Percentiles rank a stretch among this genome's conserved stretches.
These are phyloP conservation scores for Dendryphion nanum DNA, from an alignment of 2,329 filamentous ascomycete genomes.

Conservation along the genomic window DNA sequence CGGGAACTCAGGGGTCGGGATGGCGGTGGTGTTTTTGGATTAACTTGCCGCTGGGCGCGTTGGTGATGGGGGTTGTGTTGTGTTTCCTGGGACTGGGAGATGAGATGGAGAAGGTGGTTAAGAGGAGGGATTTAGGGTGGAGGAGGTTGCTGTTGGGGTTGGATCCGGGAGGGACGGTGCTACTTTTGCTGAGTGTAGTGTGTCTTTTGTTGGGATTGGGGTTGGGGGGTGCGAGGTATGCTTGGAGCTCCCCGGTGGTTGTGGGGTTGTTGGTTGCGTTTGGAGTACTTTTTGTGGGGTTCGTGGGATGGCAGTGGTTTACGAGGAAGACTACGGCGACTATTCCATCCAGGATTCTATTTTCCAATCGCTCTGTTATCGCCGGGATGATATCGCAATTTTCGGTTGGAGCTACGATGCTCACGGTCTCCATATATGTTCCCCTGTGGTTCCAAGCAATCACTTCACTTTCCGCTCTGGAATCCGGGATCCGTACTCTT, in stretches of 20 bases:
- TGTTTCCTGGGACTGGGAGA: constrained; percentile 34
- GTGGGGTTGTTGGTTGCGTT: constrained; percentile 45
- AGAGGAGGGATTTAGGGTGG: constrained; percentile 7
- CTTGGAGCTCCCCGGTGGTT: constrained; percentile 42
- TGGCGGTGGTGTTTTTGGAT: constrained; percentile 51
- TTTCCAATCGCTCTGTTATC: constrained; percentile 43
- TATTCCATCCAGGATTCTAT: constrained; percentile 42
- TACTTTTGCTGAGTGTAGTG: constrained; percentile 45
- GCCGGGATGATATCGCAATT: constrained; percentile 42
- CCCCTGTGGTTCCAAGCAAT: constrained; percentile 50
- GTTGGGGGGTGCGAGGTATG: constrained; percentile 48
- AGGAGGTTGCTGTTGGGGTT: constrained; percentile 39
- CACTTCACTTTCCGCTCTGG: constrained; percentile 42
- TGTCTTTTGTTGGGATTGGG: constrained; percentile 48
- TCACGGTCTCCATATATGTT: constrained; percentile 42
- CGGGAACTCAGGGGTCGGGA: constrained; percentile 38
- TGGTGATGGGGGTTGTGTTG: constrained; percentile 37
- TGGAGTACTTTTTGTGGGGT: constrained; percentile 37
- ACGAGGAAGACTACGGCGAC: constrained; percentile 43
- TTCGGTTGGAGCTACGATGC: constrained; percentile 38
- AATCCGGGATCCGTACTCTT: constrained; percentile 46
- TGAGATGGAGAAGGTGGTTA: constrained; percentile 24
- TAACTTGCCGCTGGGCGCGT: constrained; percentile 52
- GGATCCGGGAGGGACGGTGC: constrained; percentile 42
- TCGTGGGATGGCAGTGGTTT: constrained; percentile 38